phyloP scores from a whole-genome alignment of 805 yeast species.

The Yamadazyma sp. region DNA sequence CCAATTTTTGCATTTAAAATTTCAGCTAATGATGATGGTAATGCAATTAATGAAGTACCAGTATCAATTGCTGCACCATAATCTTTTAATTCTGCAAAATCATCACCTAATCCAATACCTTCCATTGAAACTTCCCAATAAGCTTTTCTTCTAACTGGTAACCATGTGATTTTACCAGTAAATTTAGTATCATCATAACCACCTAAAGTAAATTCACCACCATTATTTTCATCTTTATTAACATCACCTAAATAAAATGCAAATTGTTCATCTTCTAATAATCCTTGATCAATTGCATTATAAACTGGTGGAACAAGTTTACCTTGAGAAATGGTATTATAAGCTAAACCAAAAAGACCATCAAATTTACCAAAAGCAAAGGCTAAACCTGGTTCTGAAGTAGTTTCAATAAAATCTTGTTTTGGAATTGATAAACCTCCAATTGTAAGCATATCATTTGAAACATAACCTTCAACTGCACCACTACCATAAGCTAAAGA shows the following conservation, averaged over 20 bases:
- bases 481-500: slow-evolving; percentile 92
- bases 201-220: slow-evolving; percentile 95
- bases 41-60: slow-evolving; percentile 93
- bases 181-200: slow-evolving; percentile 79
- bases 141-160: slow-evolving; percentile 98
- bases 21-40: slow-evolving; percentile 95
- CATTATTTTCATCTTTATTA: slow-evolving; percentile 60
- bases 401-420: slow-evolving; percentile 96
- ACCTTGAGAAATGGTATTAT: slow-evolving; percentile 86
- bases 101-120: slow-evolving; percentile 88
- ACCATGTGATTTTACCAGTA: slow-evolving; percentile 85
- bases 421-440: slow-evolving; percentile 83
- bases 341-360: slow-evolving; percentile 94
- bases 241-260: slow-evolving; percentile 88
- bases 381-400: slow-evolving; percentile 95
- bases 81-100: slow-evolving; percentile 74
- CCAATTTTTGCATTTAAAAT: slow-evolving; percentile 94
- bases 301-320: slow-evolving; percentile 90
- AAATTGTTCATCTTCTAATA: slow-evolving; percentile 80
- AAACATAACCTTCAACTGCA: slow-evolving; percentile 84
- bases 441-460: slow-evolving; percentile 75
- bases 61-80: slow-evolving; percentile 99
- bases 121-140: slow-evolving; percentile 98
- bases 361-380: slow-evolving; percentile 99
- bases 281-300: slow-evolving; percentile 78